Conservation (phyloP, 169 alveolate genomes). For the Plasmodium knowlesi region DNA sequence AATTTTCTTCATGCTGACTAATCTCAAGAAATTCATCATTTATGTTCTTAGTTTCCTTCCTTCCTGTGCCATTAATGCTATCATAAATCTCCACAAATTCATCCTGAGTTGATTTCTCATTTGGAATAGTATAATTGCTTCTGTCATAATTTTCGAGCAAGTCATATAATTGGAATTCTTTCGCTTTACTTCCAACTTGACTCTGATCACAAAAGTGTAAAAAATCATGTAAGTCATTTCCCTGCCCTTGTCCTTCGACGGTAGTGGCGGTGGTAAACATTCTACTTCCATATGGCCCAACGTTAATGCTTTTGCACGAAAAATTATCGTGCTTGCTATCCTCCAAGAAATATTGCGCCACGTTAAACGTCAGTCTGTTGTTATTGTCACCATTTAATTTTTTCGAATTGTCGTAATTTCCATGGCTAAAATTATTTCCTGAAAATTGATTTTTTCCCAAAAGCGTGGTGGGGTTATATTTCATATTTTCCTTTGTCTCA, state of each 20-base stretch:
- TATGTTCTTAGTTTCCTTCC: not conserved
- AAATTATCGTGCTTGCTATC: not conserved
- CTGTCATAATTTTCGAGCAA: constrained; percentile 34
- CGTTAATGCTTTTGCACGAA: constrained; percentile 16
- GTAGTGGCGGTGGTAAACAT: constrained; percentile 6
- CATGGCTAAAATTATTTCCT: constrained; percentile 20
- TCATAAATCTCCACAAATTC: constrained; percentile 31
- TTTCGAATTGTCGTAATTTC: not conserved
- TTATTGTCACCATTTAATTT: constrained; percentile 11
- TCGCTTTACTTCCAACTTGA: constrained; percentile 1
- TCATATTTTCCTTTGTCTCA: constrained; percentile 4
- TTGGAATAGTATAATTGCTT: not conserved
- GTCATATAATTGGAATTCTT: constrained; percentile 15
- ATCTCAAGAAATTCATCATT: constrained; percentile 57
- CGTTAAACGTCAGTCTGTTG: constrained; percentile 1
- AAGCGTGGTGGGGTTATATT: not conserved
- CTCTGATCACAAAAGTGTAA: constrained; percentile 48
- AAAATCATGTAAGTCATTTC: constrained; percentile 15
- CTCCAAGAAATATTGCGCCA: constrained; percentile 13
- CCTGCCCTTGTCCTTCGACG: not conserved
- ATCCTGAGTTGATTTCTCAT: not conserved
- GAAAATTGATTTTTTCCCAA: constrained; percentile 13
- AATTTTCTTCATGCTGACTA: not conserved
- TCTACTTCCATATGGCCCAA: not conserved
- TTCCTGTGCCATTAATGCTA: not conserved